Base-by-base conservation (phyloP, 208 protist species). In the Wallacemonas sp. region DNA sequence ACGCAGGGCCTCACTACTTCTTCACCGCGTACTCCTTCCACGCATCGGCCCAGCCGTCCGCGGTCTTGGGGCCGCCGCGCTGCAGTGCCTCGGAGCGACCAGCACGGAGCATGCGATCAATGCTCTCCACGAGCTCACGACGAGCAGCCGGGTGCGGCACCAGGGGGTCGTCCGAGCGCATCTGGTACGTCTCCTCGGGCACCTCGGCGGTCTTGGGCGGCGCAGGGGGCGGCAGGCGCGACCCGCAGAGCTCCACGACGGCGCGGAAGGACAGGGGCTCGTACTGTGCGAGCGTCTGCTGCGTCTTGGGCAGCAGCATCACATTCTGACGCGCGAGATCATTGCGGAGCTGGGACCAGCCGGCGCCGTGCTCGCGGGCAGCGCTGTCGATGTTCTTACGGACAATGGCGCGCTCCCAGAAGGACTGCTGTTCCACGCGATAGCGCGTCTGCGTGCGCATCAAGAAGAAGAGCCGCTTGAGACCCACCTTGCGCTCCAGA, bases 391-490 rank as follows among this genome's bases (percentile, higher is more conserved):
- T 77, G 65, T 93, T 93, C 67, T 93, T 93, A 41, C 90, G 79
- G 62, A 92, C 85, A 65, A 95, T 84, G 10, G 90, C 81, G 23
- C 87, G 84, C 55, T 89, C 75, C 86, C 87, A 95, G 76, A 83
- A 82, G 5, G 83, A 69, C 66, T 89, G 79, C 71, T 90, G 78
- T 74, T 95, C 90, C 8, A 95, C 87, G 44, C 90, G 90, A 67
- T 95, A 95, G 23, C 86, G 84, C 2, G 90, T 95, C 42, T 93
- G 87, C 10, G 90, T 93, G 62, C 90, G 90, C 87, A 95, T 88
- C 26, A 95, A 70, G 46, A 95, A 95, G 61, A 88, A 87, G 11
- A 93, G 73, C 10, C 85, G 86, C 70, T 92, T 93, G 44, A 95
- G 57, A 8, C 90, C 90, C 12, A 95, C 70, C 45, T 95, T 95